phyloP scores from a whole-genome alignment of 805 yeast species.

The Hanseniaspora osmophila region DNA sequence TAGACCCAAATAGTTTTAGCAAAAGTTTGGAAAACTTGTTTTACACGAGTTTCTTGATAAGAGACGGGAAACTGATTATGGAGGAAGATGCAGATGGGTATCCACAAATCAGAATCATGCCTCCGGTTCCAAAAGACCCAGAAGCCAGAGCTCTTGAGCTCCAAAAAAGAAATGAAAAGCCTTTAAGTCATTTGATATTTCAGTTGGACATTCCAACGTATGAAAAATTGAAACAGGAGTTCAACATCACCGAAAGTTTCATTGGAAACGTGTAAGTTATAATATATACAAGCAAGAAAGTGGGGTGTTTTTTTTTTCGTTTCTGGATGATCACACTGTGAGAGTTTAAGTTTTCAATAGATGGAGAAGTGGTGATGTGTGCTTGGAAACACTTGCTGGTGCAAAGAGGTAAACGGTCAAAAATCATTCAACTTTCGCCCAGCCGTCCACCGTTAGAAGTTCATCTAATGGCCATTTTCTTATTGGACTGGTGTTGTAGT shows the following conservation, averaged over 20 bases:
- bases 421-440: conserved; percentile 21
- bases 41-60: conserved; percentile 64
- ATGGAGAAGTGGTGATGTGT: no score
- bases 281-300: no score
- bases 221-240: conserved; percentile 39
- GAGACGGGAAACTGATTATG: conserved; percentile 51
- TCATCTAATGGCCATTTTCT: conserved; percentile 73
- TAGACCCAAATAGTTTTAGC: conserved; percentile 64
- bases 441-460: conserved; percentile 35
- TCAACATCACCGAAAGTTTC: conserved; percentile 41
- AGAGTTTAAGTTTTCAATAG: no score
- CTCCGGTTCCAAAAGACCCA: conserved; percentile 17
- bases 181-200: conserved; percentile 53
- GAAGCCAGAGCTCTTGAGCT: conserved; percentile 13
- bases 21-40: conserved; percentile 78
- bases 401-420: background rate
- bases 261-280: conserved; percentile 12
- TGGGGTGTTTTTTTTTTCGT: no score
- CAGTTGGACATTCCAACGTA: conserved; percentile 56
- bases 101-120: conserved; percentile 27
- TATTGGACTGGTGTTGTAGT: conserved; percentile 30
- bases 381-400: no score
- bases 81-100: conserved; percentile 36
- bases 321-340: no score
- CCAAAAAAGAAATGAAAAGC: conserved; percentile 16